phyloP scores from a whole-genome alignment of 805 yeast genomes.

The Lipomyces lipofer region DNA sequence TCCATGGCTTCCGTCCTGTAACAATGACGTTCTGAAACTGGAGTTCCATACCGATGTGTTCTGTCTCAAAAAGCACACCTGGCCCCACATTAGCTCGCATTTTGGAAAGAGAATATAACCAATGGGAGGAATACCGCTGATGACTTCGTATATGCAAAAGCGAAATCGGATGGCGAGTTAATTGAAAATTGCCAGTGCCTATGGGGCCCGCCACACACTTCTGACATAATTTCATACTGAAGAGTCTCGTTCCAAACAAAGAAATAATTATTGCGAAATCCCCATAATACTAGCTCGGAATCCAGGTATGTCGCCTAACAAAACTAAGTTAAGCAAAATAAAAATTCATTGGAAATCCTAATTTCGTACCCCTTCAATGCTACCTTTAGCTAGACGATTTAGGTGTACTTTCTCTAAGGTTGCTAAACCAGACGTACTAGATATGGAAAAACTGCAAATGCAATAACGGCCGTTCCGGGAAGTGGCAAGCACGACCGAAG shows the following conservation, averaged over 20 bases:
- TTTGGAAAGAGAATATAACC: background rate
- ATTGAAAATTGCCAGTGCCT: conserved; percentile 67
- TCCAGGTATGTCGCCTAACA: conserved; percentile 35
- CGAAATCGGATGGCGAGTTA: conserved; percentile 37
- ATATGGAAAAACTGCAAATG: conserved; percentile 8
- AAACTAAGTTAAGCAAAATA: too few species aligned
- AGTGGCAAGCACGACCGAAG: conserved; percentile 20
- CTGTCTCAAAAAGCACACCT: background rate
- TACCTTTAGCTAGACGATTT: conserved; percentile 71
- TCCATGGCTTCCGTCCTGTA: conserved; percentile 79
- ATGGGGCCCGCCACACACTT: conserved; percentile 88
- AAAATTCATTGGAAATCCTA: background rate
- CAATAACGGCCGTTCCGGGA: conserved; percentile 23
- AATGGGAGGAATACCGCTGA: conserved; percentile 25
- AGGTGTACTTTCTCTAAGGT: conserved; percentile 46
- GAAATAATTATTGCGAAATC: conserved; percentile 78
- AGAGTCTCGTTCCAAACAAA: conserved; percentile 79
- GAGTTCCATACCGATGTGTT: background rate
- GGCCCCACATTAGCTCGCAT: conserved; percentile 16
- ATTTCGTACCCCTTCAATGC: conserved; percentile 64
- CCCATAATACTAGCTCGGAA: conserved; percentile 62
- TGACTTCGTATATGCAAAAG: conserved; percentile 62
- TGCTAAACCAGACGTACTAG: background rate
- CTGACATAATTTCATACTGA: conserved; percentile 67
- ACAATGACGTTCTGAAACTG: conserved; percentile 26